A percentile compares a stretch with the other conserved stretches of the same genome.
Evolutionary conservation across 2,329 filamentous ascomycete species (phyloP).

Genomic region (Akanthomyces lecanii): DNA sequence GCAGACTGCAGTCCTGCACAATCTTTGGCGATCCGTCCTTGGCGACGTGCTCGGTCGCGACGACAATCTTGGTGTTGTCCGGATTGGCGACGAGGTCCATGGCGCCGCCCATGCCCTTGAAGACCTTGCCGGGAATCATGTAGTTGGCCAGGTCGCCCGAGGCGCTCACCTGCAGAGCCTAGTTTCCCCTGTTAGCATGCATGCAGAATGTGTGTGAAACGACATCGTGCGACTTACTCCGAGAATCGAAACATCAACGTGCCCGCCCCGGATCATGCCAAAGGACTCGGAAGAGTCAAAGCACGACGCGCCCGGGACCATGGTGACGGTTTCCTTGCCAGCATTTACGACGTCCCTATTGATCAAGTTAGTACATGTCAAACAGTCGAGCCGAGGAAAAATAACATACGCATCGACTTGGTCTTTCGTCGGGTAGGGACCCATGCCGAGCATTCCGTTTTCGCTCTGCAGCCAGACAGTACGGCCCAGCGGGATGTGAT

Average conservation of each 20-base stretch:
- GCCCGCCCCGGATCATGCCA: conserved; percentile 80
- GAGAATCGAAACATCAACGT: conserved; percentile 79
- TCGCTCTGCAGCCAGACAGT: conserved; percentile 83
- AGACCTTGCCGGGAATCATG: conserved; percentile 83
- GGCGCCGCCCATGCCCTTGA: conserved; percentile 82
- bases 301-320: conserved; percentile 69
- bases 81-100: conserved; percentile 72
- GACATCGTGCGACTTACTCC: conserved; percentile 42
- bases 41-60: conserved; percentile 65
- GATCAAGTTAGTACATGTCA: background rate
- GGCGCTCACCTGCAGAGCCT: conserved; percentile 72
- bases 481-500: conserved; percentile 62
- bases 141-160: conserved; percentile 80
- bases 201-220: background rate
- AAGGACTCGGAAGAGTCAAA: conserved; percentile 82
- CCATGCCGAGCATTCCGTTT: conserved; percentile 82
- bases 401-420: conserved; percentile 58
- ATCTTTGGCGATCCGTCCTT: conserved; percentile 66
- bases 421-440: conserved; percentile 69
- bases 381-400: too few relatives aligned
- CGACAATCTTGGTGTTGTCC: conserved; percentile 67
- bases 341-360: conserved; percentile 72
- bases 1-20: conserved; percentile 58
- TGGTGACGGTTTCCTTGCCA: conserved; percentile 81
- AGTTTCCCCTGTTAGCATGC: background rate